Percentiles rank a stretch among this genome's conserved stretches.
Evolutionary conservation across 805 yeast species (phyloP).

Genomic region (Metschnikowia rubicola): DNA sequence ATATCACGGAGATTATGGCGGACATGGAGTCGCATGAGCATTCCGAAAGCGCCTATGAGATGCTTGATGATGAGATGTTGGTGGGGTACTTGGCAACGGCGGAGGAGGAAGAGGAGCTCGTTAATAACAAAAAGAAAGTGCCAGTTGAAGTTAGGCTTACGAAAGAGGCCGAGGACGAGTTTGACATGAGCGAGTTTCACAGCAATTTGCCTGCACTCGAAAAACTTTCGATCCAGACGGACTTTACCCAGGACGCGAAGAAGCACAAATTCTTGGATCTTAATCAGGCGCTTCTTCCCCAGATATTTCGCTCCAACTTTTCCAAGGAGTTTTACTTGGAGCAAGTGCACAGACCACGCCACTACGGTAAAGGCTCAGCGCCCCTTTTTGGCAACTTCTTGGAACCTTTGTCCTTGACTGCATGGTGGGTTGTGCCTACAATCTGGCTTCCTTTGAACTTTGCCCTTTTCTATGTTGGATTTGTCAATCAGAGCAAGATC

Average conservation of each 20-base stretch:
- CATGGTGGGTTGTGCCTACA: conserved; percentile 91
- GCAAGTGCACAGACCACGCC: conserved; percentile 97
- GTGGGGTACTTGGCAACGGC: conserved; percentile 82
- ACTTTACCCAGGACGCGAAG: conserved; percentile 62
- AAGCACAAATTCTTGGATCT: conserved; percentile 87
- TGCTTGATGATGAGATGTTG: conserved; percentile 74
- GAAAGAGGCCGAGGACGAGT: conserved; percentile 15
- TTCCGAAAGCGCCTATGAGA: conserved; percentile 80
- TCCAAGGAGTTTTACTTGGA: conserved; percentile 87
- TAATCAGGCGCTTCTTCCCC: conserved; percentile 74
- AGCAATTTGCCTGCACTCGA: conserved; percentile 73
- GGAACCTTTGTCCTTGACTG: conserved; percentile 86
- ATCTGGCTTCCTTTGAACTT: conserved; percentile 84
- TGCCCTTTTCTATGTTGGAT: conserved; percentile 59
- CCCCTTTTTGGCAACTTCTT: conserved; percentile 91
- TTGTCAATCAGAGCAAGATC: conserved; percentile 42
- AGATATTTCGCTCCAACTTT: conserved; percentile 73
- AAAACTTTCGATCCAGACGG: conserved; percentile 74
- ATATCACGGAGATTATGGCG: conserved; percentile 68
- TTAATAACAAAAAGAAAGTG: conserved; percentile 56
- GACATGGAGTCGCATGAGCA: conserved; percentile 74
- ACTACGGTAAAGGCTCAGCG: conserved; percentile 96
- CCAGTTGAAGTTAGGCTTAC: conserved; percentile 53
- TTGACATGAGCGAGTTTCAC: conserved; percentile 41
- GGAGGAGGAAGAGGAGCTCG: conserved; percentile 69